These are phyloP conservation scores for Artemisia annua DNA, from an alignment of 129 eudicot species.

Conservation along the genomic window DNA sequence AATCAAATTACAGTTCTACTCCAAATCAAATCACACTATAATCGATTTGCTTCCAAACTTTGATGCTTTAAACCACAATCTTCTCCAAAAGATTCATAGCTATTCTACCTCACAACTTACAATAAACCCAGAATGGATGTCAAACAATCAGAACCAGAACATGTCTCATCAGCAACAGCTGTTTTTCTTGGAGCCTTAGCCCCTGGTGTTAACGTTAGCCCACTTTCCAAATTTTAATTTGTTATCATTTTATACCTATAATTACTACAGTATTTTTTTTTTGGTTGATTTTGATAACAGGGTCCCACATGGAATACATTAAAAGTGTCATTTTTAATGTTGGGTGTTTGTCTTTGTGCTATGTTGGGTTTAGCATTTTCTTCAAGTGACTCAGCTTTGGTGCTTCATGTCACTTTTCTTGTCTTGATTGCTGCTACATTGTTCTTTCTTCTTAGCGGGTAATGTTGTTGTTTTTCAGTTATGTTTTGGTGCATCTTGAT, in stretches of 20 bases:
- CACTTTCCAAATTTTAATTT: background rate
- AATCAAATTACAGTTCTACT: background rate
- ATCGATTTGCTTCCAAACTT: background rate
- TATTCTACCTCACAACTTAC: background rate
- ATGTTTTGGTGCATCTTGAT: background rate
- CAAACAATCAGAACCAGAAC: background rate
- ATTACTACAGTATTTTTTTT: background rate
- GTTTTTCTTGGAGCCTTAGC: conserved; percentile 19
- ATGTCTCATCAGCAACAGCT: conserved; percentile 12
- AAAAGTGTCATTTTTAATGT: conserved; percentile 61
- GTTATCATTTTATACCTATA: background rate
- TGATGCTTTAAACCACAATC: background rate
- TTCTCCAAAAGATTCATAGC: background rate
- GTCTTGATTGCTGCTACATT: conserved; percentile 66
- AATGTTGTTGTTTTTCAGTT: background rate
- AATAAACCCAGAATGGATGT: background rate
- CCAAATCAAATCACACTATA: background rate
- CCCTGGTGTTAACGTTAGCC: conserved; percentile 19
- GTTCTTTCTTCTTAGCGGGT: conserved; percentile 86
- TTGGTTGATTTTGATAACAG: conserved; percentile 49
- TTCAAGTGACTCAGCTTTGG: conserved; percentile 64
- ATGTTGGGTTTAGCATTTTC: conserved; percentile 91
- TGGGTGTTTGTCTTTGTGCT: conserved; percentile 75
- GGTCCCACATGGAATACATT: conserved; percentile 90
- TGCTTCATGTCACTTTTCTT: conserved; percentile 76